phyloP scores from a whole-genome alignment of 2,329 filamentous ascomycete genomes.

The Emydomyces testavorans region DNA sequence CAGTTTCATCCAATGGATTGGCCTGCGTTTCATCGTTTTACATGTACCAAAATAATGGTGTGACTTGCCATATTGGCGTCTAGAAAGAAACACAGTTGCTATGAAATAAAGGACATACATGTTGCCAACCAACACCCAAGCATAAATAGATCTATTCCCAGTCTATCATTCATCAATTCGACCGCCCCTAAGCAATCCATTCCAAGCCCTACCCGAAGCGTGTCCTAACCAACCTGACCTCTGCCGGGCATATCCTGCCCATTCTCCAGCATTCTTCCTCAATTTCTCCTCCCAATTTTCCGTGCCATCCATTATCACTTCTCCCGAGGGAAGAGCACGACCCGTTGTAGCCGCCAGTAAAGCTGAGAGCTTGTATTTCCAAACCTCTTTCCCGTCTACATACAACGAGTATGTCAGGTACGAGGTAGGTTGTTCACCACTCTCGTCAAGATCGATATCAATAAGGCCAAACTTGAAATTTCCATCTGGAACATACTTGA shows the following conservation, averaged over 20 bases:
- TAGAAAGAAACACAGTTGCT: no score
- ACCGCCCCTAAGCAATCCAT: neutral
- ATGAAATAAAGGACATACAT: neutral
- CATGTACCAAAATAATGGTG: no score
- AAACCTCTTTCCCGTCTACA: conserved; percentile 66
- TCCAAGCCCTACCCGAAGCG: neutral
- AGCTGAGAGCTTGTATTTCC: conserved; percentile 45
- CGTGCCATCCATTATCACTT: conserved; percentile 25
- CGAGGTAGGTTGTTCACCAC: conserved; percentile 43
- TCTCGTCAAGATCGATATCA: conserved; percentile 57
- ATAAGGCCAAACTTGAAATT: conserved; percentile 81
- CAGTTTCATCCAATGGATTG: neutral
- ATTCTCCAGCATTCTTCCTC: conserved; percentile 18
- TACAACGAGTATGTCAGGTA: conserved; percentile 65
- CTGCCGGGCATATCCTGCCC: neutral
- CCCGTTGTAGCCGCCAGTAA: conserved; percentile 20
- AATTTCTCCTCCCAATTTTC: conserved; percentile 5
- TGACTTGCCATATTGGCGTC: no score
- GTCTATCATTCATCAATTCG: conserved; percentile 5
- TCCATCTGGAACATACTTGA: conserved; percentile 73
- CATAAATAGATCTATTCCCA: neutral
- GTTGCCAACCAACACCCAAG: neutral
- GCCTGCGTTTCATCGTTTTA: no score
- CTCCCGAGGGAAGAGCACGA: conserved; percentile 22
- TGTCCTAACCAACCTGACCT: conserved; percentile 16